Evolutionary conservation across 1,284 basidiomycete species (phyloP).

Genomic region (Naganishia albida): DNA sequence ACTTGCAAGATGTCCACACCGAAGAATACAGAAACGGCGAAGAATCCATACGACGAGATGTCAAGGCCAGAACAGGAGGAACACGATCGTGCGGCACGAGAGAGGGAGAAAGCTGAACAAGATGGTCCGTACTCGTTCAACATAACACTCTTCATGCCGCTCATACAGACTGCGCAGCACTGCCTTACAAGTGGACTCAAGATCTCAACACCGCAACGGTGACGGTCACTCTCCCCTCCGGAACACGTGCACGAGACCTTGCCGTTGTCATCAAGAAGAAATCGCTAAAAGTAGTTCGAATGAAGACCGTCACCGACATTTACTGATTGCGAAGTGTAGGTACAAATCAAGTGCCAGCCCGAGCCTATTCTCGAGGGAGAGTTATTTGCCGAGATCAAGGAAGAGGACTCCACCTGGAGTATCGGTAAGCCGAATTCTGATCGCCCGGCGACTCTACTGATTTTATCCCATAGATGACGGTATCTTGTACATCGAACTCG

Average conservation of each 20-base stretch:
- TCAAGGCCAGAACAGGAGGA: constrained; percentile 72
- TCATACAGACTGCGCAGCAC: constrained; percentile 58
- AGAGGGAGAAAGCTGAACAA: constrained; percentile 76
- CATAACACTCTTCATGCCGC: neutral
- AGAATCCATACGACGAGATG: constrained; percentile 72
- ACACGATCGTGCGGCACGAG: constrained; percentile 68
- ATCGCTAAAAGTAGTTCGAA: constrained; percentile 61
- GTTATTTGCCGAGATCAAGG: constrained; percentile 87
- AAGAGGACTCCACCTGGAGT: constrained; percentile 97
- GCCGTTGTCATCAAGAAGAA: constrained; percentile 74
- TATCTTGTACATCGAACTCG: constrained; percentile 51
- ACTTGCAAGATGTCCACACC: neutral
- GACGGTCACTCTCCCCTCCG: constrained; percentile 77
- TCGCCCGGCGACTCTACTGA: neutral
- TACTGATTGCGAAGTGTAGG: constrained; percentile 42
- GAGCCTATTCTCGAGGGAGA: constrained; percentile 86
- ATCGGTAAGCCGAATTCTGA: constrained; percentile 63
- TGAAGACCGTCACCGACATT: too few relatives aligned
- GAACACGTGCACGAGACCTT: constrained; percentile 79
- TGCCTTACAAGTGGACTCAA: constrained; percentile 93
- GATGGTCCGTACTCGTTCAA: constrained; percentile 64
- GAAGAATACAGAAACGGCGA: neutral
- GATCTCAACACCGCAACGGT: constrained; percentile 85
- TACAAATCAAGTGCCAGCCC: constrained; percentile 75
- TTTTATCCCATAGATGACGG: constrained; percentile 41